These are phyloP conservation scores for Stephania cephalantha DNA, from an alignment of 164 flowering plant genomes.

Conservation along the genomic window DNA sequence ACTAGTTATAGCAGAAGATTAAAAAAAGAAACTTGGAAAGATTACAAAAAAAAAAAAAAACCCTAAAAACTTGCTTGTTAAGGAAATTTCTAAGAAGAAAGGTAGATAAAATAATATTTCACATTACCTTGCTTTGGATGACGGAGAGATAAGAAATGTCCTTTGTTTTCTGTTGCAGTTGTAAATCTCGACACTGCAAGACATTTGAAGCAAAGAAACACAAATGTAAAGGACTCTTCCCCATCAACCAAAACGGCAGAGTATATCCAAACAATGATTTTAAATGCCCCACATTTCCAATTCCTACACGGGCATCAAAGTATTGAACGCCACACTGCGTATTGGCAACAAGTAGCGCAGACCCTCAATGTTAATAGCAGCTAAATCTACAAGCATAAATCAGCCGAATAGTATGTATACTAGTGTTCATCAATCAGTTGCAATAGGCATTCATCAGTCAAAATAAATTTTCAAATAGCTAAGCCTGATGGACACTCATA, in stretches of 20 bases:
- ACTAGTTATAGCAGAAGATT: too few relatives aligned
- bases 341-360: too few relatives aligned
- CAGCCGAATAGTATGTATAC: too few relatives aligned
- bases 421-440: too few relatives aligned
- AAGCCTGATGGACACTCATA: too few relatives aligned
- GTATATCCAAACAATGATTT: neutral
- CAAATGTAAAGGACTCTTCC: neutral
- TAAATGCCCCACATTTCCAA: conserved; percentile 15
- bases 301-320: conserved; percentile 17
- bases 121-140: conserved; percentile 74
- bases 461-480: too few relatives aligned
- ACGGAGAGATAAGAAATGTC: conserved; percentile 49
- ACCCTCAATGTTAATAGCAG: too few relatives aligned
- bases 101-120: neutral
- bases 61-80: neutral
- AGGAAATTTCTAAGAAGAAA: neutral
- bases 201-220: neutral
- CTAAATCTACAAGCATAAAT: too few relatives aligned
- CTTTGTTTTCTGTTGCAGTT: conserved; percentile 32
- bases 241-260: neutral
- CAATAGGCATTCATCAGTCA: too few relatives aligned
- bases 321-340: neutral
- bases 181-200: conserved; percentile 4
- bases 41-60: neutral
- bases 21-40: too few relatives aligned